Evolutionary conservation across 2,329 filamentous ascomycete species (phyloP), one percentile per base, ranked within the genome.

Genomic region (Penicillium palitans): DNA sequence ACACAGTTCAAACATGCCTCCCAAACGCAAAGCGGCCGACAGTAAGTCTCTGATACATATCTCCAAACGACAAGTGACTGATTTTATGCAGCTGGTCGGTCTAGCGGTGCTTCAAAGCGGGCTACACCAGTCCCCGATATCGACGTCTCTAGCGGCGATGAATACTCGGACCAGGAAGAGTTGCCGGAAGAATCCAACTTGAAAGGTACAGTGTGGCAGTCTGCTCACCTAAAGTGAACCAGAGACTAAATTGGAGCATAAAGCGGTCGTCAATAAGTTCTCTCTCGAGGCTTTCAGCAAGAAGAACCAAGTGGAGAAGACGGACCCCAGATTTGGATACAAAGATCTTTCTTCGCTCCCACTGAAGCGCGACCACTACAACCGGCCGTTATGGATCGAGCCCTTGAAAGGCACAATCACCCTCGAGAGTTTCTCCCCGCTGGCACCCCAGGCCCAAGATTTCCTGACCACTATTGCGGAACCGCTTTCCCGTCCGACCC

Each of bases 391-490:
- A 59, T 98, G 92, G 91, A 95, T 99, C 66, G 92, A 97, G 72
- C 90, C 92, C 2, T 81, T 88, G 47, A 90, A 90, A 71, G 92
- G 90, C 37, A 87, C 89, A 63, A 95, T 98, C 71, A 95, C 96
- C 31, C 82, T 98, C 44, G 93, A 99, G 80, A 96, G 92, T 67
- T 98, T 97, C 79, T 93, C 90, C 52, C 90, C 93, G 2, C 81
- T 95, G 57, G 92, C 93, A 57, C 84, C 89, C 57, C 89, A 93
- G 70, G 93, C 91, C 0, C 92, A 96, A 72, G 92, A 96, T 73
- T 96, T 99, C 72, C 81, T 99, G 59, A 96, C 96, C 68, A 96
- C 95, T 47, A 93, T 99, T 66, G 91, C 93, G 62, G 93, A 99
- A 78, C 95, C 93, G 19, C 82, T 93, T 59, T 97, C 93, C 37